Evolutionary conservation across 1,284 basidiomycete species (phyloP), one percentile per base, ranked within the genome.

Genomic region (Termitomyces sp.): DNA sequence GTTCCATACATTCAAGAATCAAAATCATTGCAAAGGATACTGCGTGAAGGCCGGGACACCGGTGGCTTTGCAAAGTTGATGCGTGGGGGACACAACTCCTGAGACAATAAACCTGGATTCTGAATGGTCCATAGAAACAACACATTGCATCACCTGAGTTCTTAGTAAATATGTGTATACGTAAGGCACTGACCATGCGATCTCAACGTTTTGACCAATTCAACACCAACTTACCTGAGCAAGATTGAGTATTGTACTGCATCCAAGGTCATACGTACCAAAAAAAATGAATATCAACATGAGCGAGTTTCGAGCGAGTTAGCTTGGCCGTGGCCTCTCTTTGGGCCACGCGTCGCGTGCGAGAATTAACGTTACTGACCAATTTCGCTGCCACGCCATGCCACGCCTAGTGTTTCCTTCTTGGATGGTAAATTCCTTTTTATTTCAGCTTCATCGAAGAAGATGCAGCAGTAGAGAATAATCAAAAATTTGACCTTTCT

Each of bases 201-300:
- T 36, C 13, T 36, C 13, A 19, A 9, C n/a, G 38, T 17, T 30
- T 45, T 55, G 55, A 60, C 26, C 51, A 54, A 53, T n/a, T n/a
- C n/a, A n/a, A n/a, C n/a, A n/a, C n/a, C n/a, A n/a, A n/a, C n/a
- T n/a, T n/a, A n/a, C n/a, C n/a, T n/a, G n/a, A n/a, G n/a, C n/a
- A n/a, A n/a, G n/a, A n/a, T n/a, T n/a, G 2, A 0, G 24, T 24
- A 24, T 24, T 24, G 5, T 24, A 2, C 24, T 24, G 24, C 24
- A 24, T 24, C 24, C 24, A 2, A 24, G 24, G 24, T 24, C 24
- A 51, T 52, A 47, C 56, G 56, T 19, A 13, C 46, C 12, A 9
- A 26, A 15, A 21, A 7, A 17, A 44, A 5, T 40, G 19, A 21
- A 38, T 19, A 40, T 19, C 10, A 9, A 40, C 7, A 40, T 39